Evolutionary conservation across 495 filamentous ascomycete species (phyloP).

Genomic region (Aspergillus saccharolyticus): DNA sequence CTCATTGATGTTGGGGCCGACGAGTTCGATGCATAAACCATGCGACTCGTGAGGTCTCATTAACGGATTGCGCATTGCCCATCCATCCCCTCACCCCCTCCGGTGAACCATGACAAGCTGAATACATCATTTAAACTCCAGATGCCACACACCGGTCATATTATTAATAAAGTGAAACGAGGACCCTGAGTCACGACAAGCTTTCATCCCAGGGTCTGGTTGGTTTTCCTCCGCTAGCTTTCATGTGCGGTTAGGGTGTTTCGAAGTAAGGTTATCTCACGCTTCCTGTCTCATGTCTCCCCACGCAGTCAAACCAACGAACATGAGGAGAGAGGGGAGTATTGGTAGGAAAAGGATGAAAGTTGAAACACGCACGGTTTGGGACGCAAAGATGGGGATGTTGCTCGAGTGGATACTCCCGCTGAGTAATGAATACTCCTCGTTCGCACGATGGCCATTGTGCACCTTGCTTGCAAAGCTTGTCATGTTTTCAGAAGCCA

Average conservation of each 20-base stretch:
- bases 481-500: not conserved
- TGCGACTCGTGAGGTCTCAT: not conserved
- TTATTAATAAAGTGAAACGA: not conserved
- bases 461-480: not conserved
- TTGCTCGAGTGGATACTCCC: not conserved
- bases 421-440: no score
- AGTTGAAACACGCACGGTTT: not conserved
- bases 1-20: conserved; percentile 26
- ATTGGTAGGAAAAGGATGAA: not conserved
- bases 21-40: conserved; percentile 17
- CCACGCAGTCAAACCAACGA: not conserved
- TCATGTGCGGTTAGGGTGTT: not conserved
- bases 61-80: not conserved
- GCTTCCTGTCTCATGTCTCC: not conserved
- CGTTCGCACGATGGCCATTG: not conserved
- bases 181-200: not conserved
- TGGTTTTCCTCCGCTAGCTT: not conserved
- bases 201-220: not conserved
- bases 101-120: not conserved
- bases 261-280: not conserved
- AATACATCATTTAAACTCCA: not conserved
- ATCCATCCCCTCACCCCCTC: no score
- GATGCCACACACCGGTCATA: not conserved
- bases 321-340: not conserved
- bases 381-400: not conserved